A percentile compares a stretch with the other conserved stretches of the same genome.
These are phyloP conservation scores for Naganishia albida DNA, from an alignment of 1,284 basidiomycete species.

Conservation along the genomic window DNA sequence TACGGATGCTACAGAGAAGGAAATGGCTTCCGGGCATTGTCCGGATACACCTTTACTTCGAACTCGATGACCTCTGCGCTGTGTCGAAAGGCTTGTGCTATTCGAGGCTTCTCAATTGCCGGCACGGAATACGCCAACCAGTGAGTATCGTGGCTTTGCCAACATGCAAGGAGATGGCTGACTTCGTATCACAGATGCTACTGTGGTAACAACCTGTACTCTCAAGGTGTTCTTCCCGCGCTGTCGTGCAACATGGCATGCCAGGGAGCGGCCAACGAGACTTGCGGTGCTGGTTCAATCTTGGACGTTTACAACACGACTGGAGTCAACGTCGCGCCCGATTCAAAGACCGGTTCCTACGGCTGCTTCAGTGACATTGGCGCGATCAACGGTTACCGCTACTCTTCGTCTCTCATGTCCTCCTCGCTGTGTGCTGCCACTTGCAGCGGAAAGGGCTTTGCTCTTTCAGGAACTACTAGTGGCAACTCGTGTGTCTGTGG, in stretches of 20 bases:
- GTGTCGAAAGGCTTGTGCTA: conserved; percentile 37
- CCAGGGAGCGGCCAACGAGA: conserved; percentile 21
- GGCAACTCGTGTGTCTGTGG: conserved; percentile 27
- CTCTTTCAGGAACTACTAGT: conserved; percentile 9
- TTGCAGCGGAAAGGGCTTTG: conserved; percentile 24
- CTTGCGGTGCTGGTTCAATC: conserved; percentile 27
- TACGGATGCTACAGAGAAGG: conserved; percentile 28
- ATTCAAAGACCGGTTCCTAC: conserved; percentile 28
- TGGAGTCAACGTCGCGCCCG: conserved; percentile 22
- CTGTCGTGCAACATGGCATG: conserved; percentile 25
- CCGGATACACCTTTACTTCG: conserved; percentile 20
- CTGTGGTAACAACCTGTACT: conserved; percentile 28
- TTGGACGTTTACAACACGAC: conserved; percentile 34
- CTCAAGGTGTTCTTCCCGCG: conserved; percentile 12
- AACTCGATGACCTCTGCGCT: conserved; percentile 36
- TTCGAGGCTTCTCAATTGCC: conserved; percentile 35
- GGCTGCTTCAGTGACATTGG: conserved; percentile 36
- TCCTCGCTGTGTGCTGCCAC: conserved; percentile 11
- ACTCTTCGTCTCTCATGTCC: conserved; percentile 25
- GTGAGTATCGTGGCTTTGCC: not conserved
- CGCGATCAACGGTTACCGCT: conserved; percentile 35
- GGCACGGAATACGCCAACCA: conserved; percentile 28
- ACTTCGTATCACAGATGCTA: conserved; percentile 6
- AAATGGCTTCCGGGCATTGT: conserved; percentile 23
- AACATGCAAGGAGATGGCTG: not conserved